These are phyloP conservation scores for Abrus precatorius DNA, from an alignment of 306 rosid species.

Conservation along the genomic window DNA sequence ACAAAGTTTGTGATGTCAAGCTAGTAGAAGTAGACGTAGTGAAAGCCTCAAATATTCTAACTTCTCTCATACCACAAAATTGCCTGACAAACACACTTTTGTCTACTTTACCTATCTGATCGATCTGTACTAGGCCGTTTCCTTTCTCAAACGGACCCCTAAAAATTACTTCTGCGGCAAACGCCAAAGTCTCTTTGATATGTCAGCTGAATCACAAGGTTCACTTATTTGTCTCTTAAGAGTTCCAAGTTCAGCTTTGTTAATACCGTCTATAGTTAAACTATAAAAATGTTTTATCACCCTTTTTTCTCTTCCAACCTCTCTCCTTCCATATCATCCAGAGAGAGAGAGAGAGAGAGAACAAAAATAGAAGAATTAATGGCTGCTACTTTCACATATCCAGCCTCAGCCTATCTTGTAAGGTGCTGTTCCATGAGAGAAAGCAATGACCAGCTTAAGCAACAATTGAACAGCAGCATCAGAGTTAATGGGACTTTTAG, in stretches of 20 bases:
- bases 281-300: slow-evolving; percentile 45
- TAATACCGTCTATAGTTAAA: slow-evolving; percentile 31
- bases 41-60: background rate
- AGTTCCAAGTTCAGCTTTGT: slow-evolving; percentile 26
- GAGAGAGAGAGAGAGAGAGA: background rate
- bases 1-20: slow-evolving; percentile 28
- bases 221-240: slow-evolving; percentile 46
- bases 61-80: slow-evolving; percentile 7
- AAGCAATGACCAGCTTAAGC: slow-evolving; percentile 53
- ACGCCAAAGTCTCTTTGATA: slow-evolving; percentile 51
- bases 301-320: slow-evolving; percentile 28
- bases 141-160: slow-evolving; percentile 38
- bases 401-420: slow-evolving; percentile 44
- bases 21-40: slow-evolving; percentile 6
- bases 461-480: slow-evolving; percentile 55
- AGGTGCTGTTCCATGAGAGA: slow-evolving; percentile 65
- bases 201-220: slow-evolving; percentile 50
- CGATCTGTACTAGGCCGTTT: slow-evolving; percentile 54
- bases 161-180: slow-evolving; percentile 42
- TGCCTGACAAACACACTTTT: slow-evolving; percentile 40
- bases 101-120: slow-evolving; percentile 23
- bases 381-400: slow-evolving; percentile 50
- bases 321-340: slow-evolving; percentile 34
- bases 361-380: slow-evolving; percentile 12
- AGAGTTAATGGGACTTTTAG: slow-evolving; percentile 60